Evolutionary conservation across 2,329 filamentous ascomycete species (phyloP).

Genomic region (Aspergillus sojae): DNA sequence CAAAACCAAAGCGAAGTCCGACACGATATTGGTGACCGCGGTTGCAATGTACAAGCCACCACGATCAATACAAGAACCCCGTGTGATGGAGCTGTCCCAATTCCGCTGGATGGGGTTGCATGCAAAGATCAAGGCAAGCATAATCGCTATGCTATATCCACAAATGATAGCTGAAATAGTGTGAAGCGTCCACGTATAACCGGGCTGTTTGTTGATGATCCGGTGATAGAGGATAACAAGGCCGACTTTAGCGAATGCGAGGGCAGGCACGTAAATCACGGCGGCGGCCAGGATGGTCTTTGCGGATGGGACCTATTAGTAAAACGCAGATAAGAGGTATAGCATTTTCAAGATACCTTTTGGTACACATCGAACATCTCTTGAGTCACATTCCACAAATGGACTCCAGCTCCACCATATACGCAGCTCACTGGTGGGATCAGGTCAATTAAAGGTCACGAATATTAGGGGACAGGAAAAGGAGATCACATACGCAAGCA

Average conservation of each 20-base stretch:
- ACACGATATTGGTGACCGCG: slow-evolving; percentile 24
- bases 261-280: slow-evolving; percentile 26
- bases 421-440: no score
- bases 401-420: no score
- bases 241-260: slow-evolving; percentile 26
- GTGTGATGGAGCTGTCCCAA: slow-evolving; percentile 19
- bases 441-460: no score
- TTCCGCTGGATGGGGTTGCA: slow-evolving; percentile 19
- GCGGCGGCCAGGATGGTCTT: slow-evolving; percentile 14
- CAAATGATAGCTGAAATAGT: slow-evolving; percentile 20
- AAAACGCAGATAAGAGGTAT: no score
- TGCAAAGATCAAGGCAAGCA: slow-evolving; percentile 21
- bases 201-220: slow-evolving; percentile 15
- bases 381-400: no score
- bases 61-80: no score
- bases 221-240: slow-evolving; percentile 30
- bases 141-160: slow-evolving; percentile 23
- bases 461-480: no score
- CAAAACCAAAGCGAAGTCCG: slow-evolving; percentile 23
- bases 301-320: no score
- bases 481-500: no score
- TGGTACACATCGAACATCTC: no score
- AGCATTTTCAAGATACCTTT: no score
- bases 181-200: slow-evolving; percentile 20
- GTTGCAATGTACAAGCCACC: slow-evolving; percentile 19